Conservation (phyloP, 805 yeast species). For the Candida sakaeoensis region DNA sequence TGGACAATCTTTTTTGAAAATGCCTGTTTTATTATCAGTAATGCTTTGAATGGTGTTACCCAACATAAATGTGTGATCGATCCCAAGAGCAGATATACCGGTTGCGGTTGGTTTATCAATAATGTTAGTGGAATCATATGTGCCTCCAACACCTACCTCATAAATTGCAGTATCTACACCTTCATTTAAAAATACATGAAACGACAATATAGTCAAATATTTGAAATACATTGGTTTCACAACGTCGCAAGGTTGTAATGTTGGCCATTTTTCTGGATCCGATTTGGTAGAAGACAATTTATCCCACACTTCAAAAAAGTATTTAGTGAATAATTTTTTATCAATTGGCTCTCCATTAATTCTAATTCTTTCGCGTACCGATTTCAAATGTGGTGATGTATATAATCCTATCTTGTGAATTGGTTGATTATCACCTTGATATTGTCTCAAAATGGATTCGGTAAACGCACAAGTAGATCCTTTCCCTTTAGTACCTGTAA, state of each 20-base stretch:
- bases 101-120: constrained; percentile 76
- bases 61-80: constrained; percentile 84
- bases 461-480: constrained; percentile 97
- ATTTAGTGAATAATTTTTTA: constrained; percentile 76
- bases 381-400: constrained; percentile 92
- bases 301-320: constrained; percentile 95
- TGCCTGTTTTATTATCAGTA: constrained; percentile 96
- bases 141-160: constrained; percentile 99
- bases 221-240: constrained; percentile 92
- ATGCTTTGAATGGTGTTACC: constrained; percentile 87
- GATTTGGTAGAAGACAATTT: constrained; percentile 57
- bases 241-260: constrained; percentile 58
- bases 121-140: constrained; percentile 92
- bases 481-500: constrained; percentile 98
- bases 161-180: constrained; percentile 91
- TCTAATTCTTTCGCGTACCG: constrained; percentile 88
- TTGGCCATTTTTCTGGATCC: constrained; percentile 56
- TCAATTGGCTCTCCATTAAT: constrained; percentile 83
- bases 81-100: constrained; percentile 83
- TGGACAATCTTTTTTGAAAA: constrained; percentile 63
- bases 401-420: constrained; percentile 80
- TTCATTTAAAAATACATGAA: constrained; percentile 85
- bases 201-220: constrained; percentile 81
- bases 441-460: constrained; percentile 72
- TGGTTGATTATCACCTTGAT: constrained; percentile 22